Percentiles rank a stretch among this genome's conserved stretches.
Evolutionary conservation across 768 basidiomycete species (phyloP).

Genomic region (Phaeotremella skinneri): DNA sequence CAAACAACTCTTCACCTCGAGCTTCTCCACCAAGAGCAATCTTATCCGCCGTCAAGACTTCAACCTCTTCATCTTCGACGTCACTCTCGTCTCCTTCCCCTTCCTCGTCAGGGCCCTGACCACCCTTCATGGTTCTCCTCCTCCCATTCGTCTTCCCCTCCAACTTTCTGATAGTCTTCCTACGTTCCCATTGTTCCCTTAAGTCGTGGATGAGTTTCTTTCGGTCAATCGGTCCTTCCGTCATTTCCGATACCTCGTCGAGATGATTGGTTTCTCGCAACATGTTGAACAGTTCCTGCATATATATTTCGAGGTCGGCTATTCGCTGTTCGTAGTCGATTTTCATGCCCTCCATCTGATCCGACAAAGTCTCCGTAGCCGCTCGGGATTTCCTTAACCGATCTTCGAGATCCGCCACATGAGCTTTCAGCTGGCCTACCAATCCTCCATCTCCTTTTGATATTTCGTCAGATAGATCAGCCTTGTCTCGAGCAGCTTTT

Average conservation of each 20-base stretch:
- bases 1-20: slow-evolving; percentile 21
- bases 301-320: slow-evolving; percentile 82
- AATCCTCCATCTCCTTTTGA: slow-evolving; percentile 76
- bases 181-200: slow-evolving; percentile 46
- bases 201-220: slow-evolving; percentile 67
- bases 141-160: slow-evolving; percentile 27
- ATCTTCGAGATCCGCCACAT: slow-evolving; percentile 68
- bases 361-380: slow-evolving; percentile 70
- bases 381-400: slow-evolving; percentile 75
- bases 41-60: slow-evolving; percentile 47
- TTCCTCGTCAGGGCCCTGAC: slow-evolving; percentile 16
- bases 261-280: slow-evolving; percentile 73
- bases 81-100: slow-evolving; percentile 23
- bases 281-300: slow-evolving; percentile 91
- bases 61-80: slow-evolving; percentile 48
- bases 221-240: slow-evolving; percentile 67
- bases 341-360: slow-evolving; percentile 74
- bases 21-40: slow-evolving; percentile 27
- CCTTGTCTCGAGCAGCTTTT: slow-evolving; percentile 72
- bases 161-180: slow-evolving; percentile 45
- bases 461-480: slow-evolving; percentile 74
- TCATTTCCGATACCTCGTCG: slow-evolving; percentile 68
- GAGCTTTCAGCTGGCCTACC: slow-evolving; percentile 74
- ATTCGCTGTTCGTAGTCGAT: slow-evolving; percentile 79
- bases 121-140: slow-evolving; percentile 5